A percentile compares a stretch with the other conserved stretches of the same genome.
phyloP scores from a whole-genome alignment of 1,139 yeast genomes.

The Candida sp. region DNA sequence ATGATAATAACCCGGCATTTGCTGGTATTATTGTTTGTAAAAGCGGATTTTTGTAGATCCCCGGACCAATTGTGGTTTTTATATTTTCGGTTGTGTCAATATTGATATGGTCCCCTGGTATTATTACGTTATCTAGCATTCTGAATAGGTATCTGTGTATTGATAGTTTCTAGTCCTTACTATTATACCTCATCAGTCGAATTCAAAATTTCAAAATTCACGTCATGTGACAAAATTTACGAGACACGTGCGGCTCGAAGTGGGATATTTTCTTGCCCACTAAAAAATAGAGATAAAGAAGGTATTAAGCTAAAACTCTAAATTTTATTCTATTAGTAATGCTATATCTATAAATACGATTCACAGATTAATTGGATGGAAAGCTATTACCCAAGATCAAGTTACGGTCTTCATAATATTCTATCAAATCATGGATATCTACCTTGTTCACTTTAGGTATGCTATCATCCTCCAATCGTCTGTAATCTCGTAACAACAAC shows the following conservation, averaged over 20 bases:
- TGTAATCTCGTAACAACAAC: slow-evolving; percentile 25
- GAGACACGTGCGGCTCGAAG: background rate
- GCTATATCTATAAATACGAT: background rate
- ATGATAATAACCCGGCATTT: slow-evolving; percentile 33
- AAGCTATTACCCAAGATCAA: slow-evolving; percentile 6
- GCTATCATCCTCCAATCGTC: slow-evolving; percentile 14
- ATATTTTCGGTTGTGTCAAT: slow-evolving; percentile 13
- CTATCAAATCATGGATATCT: slow-evolving; percentile 8
- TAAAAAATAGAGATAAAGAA: too few species aligned
- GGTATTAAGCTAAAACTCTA: background rate
- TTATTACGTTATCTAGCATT: slow-evolving; percentile 14
- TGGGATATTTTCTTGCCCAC: background rate
- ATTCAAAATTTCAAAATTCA: too few species aligned
- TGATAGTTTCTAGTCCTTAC: background rate
- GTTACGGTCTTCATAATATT: slow-evolving; percentile 14
- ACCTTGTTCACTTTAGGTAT: slow-evolving; percentile 5
- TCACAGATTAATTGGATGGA: slow-evolving; percentile 1
- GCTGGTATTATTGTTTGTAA: slow-evolving; percentile 34
- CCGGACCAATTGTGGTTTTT: slow-evolving; percentile 41
- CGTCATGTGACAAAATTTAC: too few species aligned
- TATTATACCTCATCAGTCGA: too few species aligned
- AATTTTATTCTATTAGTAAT: background rate
- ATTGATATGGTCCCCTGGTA: slow-evolving; percentile 40
- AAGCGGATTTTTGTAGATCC: slow-evolving; percentile 36
- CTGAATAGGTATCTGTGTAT: background rate